Evolutionary conservation across 305 asterid species (phyloP), one percentile per base, ranked within the genome.

Genomic region (Caryopteris hybrid): DNA sequence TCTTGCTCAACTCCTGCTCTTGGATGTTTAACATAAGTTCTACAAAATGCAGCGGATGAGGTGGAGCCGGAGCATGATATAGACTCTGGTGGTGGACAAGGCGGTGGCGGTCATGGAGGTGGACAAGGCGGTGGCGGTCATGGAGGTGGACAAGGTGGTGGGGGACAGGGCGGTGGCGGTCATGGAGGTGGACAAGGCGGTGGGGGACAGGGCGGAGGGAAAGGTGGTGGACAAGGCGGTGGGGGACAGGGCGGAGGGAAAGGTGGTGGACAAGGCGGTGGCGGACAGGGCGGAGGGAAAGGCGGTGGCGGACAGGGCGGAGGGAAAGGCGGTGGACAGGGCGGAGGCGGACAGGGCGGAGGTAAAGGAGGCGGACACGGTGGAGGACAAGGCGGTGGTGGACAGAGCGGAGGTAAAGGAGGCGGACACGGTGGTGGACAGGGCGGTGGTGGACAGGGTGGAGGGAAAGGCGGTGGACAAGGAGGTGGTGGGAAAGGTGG

Each of bases 11-110:
- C 0, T 18, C 11, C 7, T 36, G 39, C 2, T 53, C 12, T 29
- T 41, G 6, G 34, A 20, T 33, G 20, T 22, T 59, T 34, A 13
- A 8, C 17, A 17, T 17, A 9, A 6, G 14, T 56, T 14, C 12
- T 10, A 3, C 2, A 14, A 21, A 57, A 47, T 60, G 70, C 66
- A 73, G 75, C 6, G 23, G 43, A 34, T 36, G 72, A 58, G 17
- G 67, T n/a, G n/a, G 66, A 39, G 16, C 51, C 55, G 11, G 61
- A 22, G 31, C 27, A 45, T 10, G 2, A 41, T 14, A 29, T 42
- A 25, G 72, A 55, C 0, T 8, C 12, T 21, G 62, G 16, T 20
- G 52, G 51, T 2, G 50, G 25, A 13, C 13, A n/a, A 3, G 75
- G 69, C 0, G 71, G 63, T 0, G 69, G 69, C 2, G 48, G 73